A percentile compares a stretch with the other conserved stretches of the same genome.
Conservation (phyloP, 805 yeast genomes). For the Zygoascus flipseniorum region DNA sequence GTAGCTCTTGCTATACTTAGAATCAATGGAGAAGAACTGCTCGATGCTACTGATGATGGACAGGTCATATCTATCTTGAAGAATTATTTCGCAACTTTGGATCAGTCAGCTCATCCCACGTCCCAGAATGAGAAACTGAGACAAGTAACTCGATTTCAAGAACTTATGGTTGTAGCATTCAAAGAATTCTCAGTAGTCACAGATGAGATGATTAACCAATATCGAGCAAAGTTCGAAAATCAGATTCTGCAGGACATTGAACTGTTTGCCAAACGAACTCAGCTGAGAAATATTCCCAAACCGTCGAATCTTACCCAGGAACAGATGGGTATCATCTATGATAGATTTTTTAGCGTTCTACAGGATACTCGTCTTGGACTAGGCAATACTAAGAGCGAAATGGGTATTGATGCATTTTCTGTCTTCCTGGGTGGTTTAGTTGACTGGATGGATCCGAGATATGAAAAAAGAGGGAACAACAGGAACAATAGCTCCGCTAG, state of each 20-base stretch:
- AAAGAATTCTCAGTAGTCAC: slow-evolving; percentile 78
- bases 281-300: slow-evolving; percentile 76
- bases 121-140: slow-evolving; percentile 56
- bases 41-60: slow-evolving; percentile 85
- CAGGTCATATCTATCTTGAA: slow-evolving; percentile 79
- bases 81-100: slow-evolving; percentile 68
- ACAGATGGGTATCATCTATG: slow-evolving; percentile 67
- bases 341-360: slow-evolving; percentile 70
- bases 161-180: slow-evolving; percentile 82
- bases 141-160: slow-evolving; percentile 77
- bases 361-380: slow-evolving; percentile 49
- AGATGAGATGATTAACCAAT: slow-evolving; percentile 61
- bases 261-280: slow-evolving; percentile 84
- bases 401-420: slow-evolving; percentile 66
- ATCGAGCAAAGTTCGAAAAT: slow-evolving; percentile 62
- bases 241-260: slow-evolving; percentile 81
- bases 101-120: slow-evolving; percentile 69
- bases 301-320: slow-evolving; percentile 50
- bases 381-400: slow-evolving; percentile 43
- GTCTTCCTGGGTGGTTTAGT: slow-evolving; percentile 71
- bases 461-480: slow-evolving; percentile 3
- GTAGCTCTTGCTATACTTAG: slow-evolving; percentile 87
- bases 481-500: too few species aligned
- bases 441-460: slow-evolving; percentile 50
- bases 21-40: slow-evolving; percentile 75